Evolutionary conservation across 352 stramenopile species (phyloP), one percentile per base, ranked within the genome.

Genomic region (Globisporangium takayamanum): DNA sequence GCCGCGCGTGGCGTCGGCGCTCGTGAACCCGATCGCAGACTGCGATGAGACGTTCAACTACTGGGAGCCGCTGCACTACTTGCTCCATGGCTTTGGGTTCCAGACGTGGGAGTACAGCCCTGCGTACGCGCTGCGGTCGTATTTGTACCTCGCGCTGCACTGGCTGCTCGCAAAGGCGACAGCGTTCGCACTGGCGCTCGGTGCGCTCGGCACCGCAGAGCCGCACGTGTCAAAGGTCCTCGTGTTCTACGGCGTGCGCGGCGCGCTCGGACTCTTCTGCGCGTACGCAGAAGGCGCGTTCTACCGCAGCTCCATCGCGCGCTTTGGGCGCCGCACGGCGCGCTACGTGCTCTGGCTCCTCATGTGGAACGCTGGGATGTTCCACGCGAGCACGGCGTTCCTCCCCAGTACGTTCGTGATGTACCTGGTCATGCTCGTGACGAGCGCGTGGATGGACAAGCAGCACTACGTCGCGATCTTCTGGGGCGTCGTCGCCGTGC

Each of bases 21-120:
- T 94, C 1, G 36, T 90, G 45, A 92, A 73, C 52, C 81, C 84
- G 42, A 91, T 99, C 58, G 88, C 87, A 28, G 97, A 99, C 82
- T 99, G 97, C 63, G 97, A 99, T 72, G 97, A 99, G 79, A 97
- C 94, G 1, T 99, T 96, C 72, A 99, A 99, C 81, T 99, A 99
- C 76, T 99, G 97, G 96, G 97, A 99, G 76, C 96, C 95, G 30
- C 78, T 99, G n/a, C 96, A 99, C 73, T 98, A 94, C 57, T 50
- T 99, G 47, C 67, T 98, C n/a, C 97, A 97, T 72, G 81, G 84
- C 57, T 90, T 91, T 53, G 88, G 88, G 25, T 86, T 95, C 61
- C 88, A 97, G 70, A 96, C 88, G 22, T 97, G 88, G 88, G 88
- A 97, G 69, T 94, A 94, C 62, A 86, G 89, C 18, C 92, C 96